Evolutionary conservation across 805 yeast species (phyloP), one percentile per base, ranked within the genome.

Genomic region (Ogataea thermomethanolica): DNA sequence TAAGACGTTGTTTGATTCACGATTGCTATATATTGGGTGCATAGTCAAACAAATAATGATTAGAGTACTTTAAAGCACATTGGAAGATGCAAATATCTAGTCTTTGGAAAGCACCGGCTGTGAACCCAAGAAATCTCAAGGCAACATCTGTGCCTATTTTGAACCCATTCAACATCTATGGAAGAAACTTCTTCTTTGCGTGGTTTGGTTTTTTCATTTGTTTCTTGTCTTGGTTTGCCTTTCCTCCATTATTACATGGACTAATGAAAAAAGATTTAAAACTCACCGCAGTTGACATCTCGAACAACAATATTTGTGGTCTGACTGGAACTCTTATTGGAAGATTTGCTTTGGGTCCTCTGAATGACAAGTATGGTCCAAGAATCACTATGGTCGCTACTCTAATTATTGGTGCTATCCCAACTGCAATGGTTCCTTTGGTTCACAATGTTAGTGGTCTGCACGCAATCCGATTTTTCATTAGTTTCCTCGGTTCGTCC

Each of bases 401-500:
- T 9, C 44, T 59, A 4, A 7, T 58, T 1, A 25, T 46, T 2
- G 64, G 64, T 7, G 47, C 59, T 24, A 42, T 59, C 9, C 63
- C 64, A 20, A 59, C 62, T 12, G 63, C 61, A 8, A 58, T 60
- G 17, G 37, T 33, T 11, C 43, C 43, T 10, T 61, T 7, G 64
- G 68, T 32, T 6, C 33, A 21, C n/a, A 66, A 67, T 9, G 71
- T 73, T 9, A 63, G 65, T 4, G 76, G 76, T 28, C 61, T 83
- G 26, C 74, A 76, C 56, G 85, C 73, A 1, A 62, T 78, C 35
- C 62, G 90, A 37, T 81, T 82, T 51, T 67, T 82, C 45, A 56
- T 58, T 25, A 61, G 64, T 10, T 38, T 60, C 25, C 45, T 63
- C 7, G 68, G 67, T 23, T 59, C 61, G 11, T 53, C 59, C 22